phyloP scores from a whole-genome alignment of 768 basidiomycete genomes.

The Auricularia sp. region DNA sequence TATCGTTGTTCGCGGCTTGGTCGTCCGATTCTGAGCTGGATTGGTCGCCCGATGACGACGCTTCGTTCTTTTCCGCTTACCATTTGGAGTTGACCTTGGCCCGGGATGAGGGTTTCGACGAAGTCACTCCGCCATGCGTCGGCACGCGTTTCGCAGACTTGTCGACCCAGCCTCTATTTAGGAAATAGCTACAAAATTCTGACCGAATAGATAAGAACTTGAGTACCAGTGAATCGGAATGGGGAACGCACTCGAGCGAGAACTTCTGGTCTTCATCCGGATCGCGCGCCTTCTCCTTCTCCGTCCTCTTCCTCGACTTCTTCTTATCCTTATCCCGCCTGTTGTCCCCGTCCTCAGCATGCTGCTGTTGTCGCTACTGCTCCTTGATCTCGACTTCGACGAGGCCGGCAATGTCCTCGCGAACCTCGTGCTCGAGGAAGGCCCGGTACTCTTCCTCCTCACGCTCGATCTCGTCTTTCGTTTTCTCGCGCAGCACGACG shows the following conservation, averaged over 20 bases:
- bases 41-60: not conserved
- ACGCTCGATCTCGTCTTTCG: conserved; percentile 59
- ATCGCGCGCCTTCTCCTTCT: conserved; percentile 32
- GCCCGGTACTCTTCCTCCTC: conserved; percentile 82
- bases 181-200: conserved; percentile 61
- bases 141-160: conserved; percentile 61
- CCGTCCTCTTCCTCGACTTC: conserved; percentile 9
- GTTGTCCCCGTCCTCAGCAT: too few relatives aligned
- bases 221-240: not conserved
- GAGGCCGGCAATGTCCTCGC: conserved; percentile 58
- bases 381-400: conserved; percentile 45
- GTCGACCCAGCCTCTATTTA: conserved; percentile 97
- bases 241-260: conserved; percentile 62
- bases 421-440: conserved; percentile 75
- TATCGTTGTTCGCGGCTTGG: not conserved
- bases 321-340: too few relatives aligned
- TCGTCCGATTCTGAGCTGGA: not conserved
- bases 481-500: conserved; percentile 59
- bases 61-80: conserved; percentile 4
- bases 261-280: conserved; percentile 72
- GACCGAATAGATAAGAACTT: not conserved
- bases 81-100: conserved; percentile 14
- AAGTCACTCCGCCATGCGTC: conserved; percentile 74
- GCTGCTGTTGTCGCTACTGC: conserved; percentile 14
- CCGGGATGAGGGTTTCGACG: conserved; percentile 14